phyloP scores from a whole-genome alignment of 805 yeast genomes.

The Pichia rugopelliculosa region DNA sequence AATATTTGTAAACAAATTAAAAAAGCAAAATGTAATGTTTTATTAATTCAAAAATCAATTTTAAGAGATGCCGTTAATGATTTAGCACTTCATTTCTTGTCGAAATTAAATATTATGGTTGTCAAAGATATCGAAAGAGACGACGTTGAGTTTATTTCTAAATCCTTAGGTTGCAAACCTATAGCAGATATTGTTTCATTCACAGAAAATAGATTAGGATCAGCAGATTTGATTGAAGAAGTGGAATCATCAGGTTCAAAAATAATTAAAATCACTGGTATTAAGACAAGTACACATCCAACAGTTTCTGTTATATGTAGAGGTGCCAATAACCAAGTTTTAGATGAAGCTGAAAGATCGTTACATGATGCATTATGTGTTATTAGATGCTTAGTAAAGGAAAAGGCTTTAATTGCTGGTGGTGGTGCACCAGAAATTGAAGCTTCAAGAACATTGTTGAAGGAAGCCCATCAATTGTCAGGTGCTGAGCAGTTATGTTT shows the following conservation, averaged over 20 bases:
- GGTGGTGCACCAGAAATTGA: conserved; percentile 99
- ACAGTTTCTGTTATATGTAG: conserved; percentile 89
- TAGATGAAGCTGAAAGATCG: conserved; percentile 96
- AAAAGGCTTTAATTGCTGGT: conserved; percentile 89
- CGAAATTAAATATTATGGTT: conserved; percentile 89
- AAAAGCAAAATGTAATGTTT: conserved; percentile 91
- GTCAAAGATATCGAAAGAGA: conserved; percentile 94
- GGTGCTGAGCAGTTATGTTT: conserved; percentile 90
- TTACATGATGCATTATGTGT: conserved; percentile 97
- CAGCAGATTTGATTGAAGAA: conserved; percentile 91
- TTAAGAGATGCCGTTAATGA: conserved; percentile 93
- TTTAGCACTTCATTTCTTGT: conserved; percentile 85
- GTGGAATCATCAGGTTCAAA: conserved; percentile 83
- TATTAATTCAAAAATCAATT: conserved; percentile 86
- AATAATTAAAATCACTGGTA: conserved; percentile 81
- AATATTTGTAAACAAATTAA: conserved; percentile 94
- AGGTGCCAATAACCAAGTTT: conserved; percentile 85
- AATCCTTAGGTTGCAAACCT: conserved; percentile 88
- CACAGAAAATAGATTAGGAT: conserved; percentile 86
- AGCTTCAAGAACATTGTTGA: conserved; percentile 64
- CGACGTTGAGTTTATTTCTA: conserved; percentile 83
- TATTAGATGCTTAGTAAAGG: conserved; percentile 77
- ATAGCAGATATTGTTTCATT: conserved; percentile 93
- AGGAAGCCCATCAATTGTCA: conserved; percentile 62
- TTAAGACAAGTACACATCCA: conserved; percentile 47